phyloP scores from a whole-genome alignment of 176 grass and related monocot genomes.

The Musa troglodytarum region DNA sequence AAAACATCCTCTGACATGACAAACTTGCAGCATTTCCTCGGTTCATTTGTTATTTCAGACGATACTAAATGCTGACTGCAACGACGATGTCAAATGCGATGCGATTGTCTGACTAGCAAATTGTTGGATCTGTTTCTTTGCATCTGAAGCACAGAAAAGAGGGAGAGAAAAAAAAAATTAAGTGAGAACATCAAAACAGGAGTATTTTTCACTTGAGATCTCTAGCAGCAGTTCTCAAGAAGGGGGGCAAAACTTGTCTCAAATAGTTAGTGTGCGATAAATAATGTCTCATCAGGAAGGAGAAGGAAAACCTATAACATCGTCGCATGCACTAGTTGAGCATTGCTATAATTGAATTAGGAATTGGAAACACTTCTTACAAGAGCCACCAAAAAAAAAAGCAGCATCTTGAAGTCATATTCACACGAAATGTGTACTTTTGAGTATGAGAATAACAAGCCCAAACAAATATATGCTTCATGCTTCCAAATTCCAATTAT shows the following conservation, averaged over 20 bases:
- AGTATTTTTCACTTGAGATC: not conserved
- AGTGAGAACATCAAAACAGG: not conserved
- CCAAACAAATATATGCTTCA: not conserved
- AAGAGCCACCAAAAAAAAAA: not conserved
- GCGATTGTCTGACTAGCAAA: constrained; percentile 59
- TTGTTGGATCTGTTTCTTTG: constrained; percentile 81
- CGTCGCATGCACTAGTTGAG: not conserved
- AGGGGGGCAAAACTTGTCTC: not conserved
- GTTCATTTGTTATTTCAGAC: constrained; percentile 27
- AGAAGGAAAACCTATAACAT: not conserved
- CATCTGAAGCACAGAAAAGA: constrained; percentile 49
- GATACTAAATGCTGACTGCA: constrained; percentile 74
- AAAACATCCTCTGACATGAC: not conserved
- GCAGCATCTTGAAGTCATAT: not conserved
- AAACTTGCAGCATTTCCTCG: not conserved
- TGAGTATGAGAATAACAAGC: not conserved
- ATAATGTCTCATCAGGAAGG: not conserved
- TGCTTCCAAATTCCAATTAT: not conserved
- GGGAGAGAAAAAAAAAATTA: not conserved
- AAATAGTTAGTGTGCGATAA: not conserved
- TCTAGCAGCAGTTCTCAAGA: too few relatives aligned
- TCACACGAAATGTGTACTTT: too few relatives aligned
- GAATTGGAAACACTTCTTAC: too few relatives aligned
- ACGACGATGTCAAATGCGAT: constrained; percentile 55
- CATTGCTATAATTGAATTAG: too few relatives aligned